Conservation (phyloP, 2,329 filamentous ascomycete genomes). For the Lachnellula arida region DNA sequence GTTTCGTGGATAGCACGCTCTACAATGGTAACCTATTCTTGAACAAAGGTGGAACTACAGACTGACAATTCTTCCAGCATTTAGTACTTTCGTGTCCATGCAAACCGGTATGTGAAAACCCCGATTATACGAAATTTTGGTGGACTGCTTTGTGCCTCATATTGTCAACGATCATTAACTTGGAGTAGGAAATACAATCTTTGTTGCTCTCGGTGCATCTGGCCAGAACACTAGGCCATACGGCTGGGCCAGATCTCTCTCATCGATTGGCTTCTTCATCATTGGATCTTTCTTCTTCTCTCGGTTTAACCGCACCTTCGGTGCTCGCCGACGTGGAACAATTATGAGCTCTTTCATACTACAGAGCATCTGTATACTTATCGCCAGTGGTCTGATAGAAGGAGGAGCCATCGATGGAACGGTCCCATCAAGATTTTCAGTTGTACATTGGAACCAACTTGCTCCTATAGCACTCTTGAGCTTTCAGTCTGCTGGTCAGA, state of each 20-base stretch:
- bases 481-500: constrained; percentile 72
- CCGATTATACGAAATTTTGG: neutral
- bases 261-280: constrained; percentile 66
- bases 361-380: constrained; percentile 46
- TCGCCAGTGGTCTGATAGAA: constrained; percentile 44
- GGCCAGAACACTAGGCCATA: constrained; percentile 45
- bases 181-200: constrained; percentile 67
- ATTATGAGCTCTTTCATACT: constrained; percentile 53
- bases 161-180: neutral
- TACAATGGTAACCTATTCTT: constrained; percentile 7
- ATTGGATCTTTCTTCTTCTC: constrained; percentile 67
- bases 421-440: neutral
- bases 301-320: constrained; percentile 57
- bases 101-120: constrained; percentile 58
- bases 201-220: constrained; percentile 67
- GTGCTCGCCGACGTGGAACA: constrained; percentile 54
- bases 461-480: constrained; percentile 65
- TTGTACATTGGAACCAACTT: constrained; percentile 49
- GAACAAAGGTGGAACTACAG: neutral
- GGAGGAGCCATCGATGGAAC: neutral
- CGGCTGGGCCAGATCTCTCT: constrained; percentile 66
- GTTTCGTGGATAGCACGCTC: constrained; percentile 65
- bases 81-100: constrained; percentile 12
- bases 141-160: too few relatives aligned
- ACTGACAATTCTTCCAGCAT: constrained; percentile 3